Base-by-base conservation (phyloP, 257 asterid genomes). In the Solanum ahanhuiri region DNA sequence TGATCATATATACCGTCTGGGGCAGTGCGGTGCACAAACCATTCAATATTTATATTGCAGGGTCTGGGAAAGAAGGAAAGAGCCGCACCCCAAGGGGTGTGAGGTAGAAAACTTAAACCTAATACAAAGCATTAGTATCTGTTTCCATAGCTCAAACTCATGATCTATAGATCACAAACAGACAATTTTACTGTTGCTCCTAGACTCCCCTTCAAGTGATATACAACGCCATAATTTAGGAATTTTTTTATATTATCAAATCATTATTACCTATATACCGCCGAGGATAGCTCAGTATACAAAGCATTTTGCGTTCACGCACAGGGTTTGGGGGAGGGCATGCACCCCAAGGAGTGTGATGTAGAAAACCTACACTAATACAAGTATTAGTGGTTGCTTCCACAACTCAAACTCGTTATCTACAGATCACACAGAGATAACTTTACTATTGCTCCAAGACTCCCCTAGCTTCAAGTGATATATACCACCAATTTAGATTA, bases 401-500 rank as follows among this genome's bases (percentile, higher is more conserved):
- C 64, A 57, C 64, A 0, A 0, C 0, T 57, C 10, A 0, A 57
- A 57, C n/a, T 54, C n/a, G 1, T 54, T 17, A 6, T 54, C n/a
- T 54, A 54, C 0, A 17, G 0, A 54, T 54, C 60, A 6, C 60
- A 51, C 60, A 5, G 8, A 51, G 3, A 51, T 0, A 51, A 51
- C 3, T 51, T 51, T 17, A 51, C 0, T 17, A 0, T 60, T 60
- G 31, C 0, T 63, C 2, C 33, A 10, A 11, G 1, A 23, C 33
- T 64, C 31, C 2, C 71, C 71, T 15, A 51, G 0, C 71, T 64
- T 23, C 18, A 64, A 64, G 18, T 64, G 33, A 64, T 64, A 0
- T 4, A 60, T n/a, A 60, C 14, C 0, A 0, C 14, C 6, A 60
- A 0, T 60, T n/a, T 60, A 60, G 0, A 39, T 2, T 2, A 0